phyloP scores from a whole-genome alignment of 176 grass and related monocot genomes.

The Ensete glaucum region DNA sequence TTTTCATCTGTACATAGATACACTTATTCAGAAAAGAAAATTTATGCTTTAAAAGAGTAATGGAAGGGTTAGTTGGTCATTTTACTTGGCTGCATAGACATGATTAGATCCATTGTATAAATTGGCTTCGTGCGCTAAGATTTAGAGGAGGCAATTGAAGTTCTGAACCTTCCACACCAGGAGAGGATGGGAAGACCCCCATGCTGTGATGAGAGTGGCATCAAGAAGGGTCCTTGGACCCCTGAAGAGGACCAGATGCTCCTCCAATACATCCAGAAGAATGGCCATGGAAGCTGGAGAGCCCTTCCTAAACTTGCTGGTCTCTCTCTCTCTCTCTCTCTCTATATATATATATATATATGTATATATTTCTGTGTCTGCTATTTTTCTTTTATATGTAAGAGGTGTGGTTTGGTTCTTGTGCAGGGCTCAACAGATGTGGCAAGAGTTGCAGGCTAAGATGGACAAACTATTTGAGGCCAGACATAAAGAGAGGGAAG shows the following conservation, averaged over 20 bases:
- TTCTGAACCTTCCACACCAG: not conserved
- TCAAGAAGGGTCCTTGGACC: slow-evolving; percentile 40
- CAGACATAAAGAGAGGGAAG: slow-evolving; percentile 46
- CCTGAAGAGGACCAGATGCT: slow-evolving; percentile 36
- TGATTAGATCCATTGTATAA: not conserved
- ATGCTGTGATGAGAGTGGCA: slow-evolving; percentile 25
- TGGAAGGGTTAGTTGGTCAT: too few relatives aligned
- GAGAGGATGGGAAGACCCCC: slow-evolving; percentile 29
- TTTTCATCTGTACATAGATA: too few relatives aligned
- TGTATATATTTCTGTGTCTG: not conserved
- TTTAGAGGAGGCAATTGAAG: not conserved
- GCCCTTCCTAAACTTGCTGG: slow-evolving; percentile 34
- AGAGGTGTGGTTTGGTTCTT: slow-evolving; percentile 2
- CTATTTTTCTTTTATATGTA: not conserved
- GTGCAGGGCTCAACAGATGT: slow-evolving; percentile 33
- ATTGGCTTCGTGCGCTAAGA: not conserved
- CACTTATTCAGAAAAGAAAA: too few relatives aligned
- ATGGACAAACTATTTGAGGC: slow-evolving; percentile 40
- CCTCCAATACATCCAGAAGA: slow-evolving; percentile 25
- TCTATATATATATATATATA: not conserved
- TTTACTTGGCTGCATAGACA: too few relatives aligned
- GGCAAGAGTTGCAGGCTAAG: slow-evolving; percentile 44
- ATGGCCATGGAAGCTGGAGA: slow-evolving; percentile 35
- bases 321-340: slow-evolving; percentile 14
- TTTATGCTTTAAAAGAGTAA: too few relatives aligned